Base-by-base conservation (phyloP, 2,329 filamentous ascomycete species). In the Chlorencoelia australis region DNA sequence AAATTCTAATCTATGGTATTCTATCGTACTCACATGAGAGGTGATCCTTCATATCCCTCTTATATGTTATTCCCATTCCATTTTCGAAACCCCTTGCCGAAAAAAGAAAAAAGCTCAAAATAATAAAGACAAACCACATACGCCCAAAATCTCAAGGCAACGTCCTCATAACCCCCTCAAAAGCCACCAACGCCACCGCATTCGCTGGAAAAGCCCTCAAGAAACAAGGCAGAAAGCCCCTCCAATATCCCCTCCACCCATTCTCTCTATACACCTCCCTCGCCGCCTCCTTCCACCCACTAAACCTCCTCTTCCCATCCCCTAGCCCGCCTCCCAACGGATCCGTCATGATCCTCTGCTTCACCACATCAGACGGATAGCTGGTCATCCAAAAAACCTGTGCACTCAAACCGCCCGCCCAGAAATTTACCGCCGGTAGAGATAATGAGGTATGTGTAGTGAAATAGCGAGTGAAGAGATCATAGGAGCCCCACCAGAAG, bases 401-500 rank as follows among this genome's bases (percentile, higher is more conserved):
- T 0, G 91, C 91, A 31, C 82, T 88, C 34, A 96, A 64, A 0
- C 91, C 91, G 3, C 91, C 91, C 0, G 91, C 89, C 89, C 89
- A 96, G 65, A 98, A 98, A 58, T 96, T 96, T 54, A 96, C 70
- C 1, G 79, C 79, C 0, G 91, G 86, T 0, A 76, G 75, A 36
- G 82, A 82, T 36, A 95, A 64, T 9, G 50, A 61, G 2, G 88
- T 94, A 50, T 76, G 66, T 13, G 73, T 60, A 37, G 73, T 66
- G 55, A 96, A 65, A 41, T 69, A 63, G 15, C 75, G 69, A 4
- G 84, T 83, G 49, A 96, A 71, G 19, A 94, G 50, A 53, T 95
- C 89, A 65, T 98, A 98, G 42, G 78, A 82, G n/a, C 79, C 79
- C 91, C 91, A 98, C 88, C 88, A 96, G 66, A 81, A 91, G 70